phyloP scores from a whole-genome alignment of 163 green algal genomes.

The Scenedesmus sp. region DNA sequence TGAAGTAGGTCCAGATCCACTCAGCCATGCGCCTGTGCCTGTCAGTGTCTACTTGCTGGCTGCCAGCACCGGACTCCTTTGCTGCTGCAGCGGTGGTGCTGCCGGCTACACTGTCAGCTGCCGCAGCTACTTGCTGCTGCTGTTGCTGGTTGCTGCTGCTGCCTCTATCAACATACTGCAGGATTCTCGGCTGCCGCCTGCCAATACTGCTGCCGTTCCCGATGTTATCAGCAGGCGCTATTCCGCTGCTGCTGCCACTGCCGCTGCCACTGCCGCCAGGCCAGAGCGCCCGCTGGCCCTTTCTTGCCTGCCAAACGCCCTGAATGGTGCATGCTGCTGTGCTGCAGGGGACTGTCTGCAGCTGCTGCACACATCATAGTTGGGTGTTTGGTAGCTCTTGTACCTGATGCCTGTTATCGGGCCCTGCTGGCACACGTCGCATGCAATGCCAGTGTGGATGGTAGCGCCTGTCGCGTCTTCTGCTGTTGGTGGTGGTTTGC shows the following conservation, averaged over 20 bases:
- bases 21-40: conserved; percentile 69
- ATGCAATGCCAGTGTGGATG: conserved; percentile 41
- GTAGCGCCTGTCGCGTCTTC: conserved; percentile 30
- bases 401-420: conserved; percentile 46
- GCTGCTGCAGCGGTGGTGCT: not conserved
- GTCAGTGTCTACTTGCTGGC: conserved; percentile 25
- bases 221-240: not conserved
- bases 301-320: not conserved
- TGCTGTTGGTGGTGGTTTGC: conserved; percentile 8
- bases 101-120: not conserved
- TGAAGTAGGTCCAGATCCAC: conserved; percentile 93
- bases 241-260: not conserved
- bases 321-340: conserved; percentile 24
- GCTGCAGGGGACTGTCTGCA: conserved; percentile 25
- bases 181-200: not conserved
- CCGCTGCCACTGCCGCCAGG: not conserved
- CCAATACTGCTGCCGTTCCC: not conserved
- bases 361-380: conserved; percentile 45
- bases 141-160: conserved; percentile 9
- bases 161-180: not conserved
- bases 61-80: not conserved
- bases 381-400: conserved; percentile 38
- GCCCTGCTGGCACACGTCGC: conserved; percentile 23
- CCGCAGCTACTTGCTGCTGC: not conserved
- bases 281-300: not conserved